Percentiles rank a stretch among this genome's conserved stretches.
phyloP scores from a whole-genome alignment of 129 eudicot species.

The Pseudognaphalium luteoalbum region DNA sequence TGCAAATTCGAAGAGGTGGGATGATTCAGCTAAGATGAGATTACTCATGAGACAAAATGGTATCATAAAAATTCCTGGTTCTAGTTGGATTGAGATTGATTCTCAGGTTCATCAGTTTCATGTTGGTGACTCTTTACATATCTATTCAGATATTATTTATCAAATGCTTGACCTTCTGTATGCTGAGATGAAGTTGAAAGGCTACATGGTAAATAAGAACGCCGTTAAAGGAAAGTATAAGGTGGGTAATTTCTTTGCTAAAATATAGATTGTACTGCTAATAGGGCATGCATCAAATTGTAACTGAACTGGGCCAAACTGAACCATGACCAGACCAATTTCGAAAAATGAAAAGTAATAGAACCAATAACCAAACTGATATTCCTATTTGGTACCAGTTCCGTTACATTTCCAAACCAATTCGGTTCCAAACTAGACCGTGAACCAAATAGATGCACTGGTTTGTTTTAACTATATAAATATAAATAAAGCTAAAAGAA shows the following conservation, averaged over 20 bases:
- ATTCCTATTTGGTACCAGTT: too few relatives aligned
- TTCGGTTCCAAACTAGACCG: too few relatives aligned
- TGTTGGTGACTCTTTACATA: constrained; percentile 54
- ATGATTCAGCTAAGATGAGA: constrained; percentile 80
- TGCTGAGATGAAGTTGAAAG: constrained; percentile 54
- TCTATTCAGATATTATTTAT: constrained; percentile 40
- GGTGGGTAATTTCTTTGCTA: not conserved
- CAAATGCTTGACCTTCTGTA: constrained; percentile 48
- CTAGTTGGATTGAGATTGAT: constrained; percentile 73
- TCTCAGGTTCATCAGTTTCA: constrained; percentile 54
- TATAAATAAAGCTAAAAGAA: too few relatives aligned
- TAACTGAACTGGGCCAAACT: too few relatives aligned
- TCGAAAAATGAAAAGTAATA: too few relatives aligned
- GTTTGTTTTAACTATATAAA: too few relatives aligned
- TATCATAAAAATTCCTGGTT: constrained; percentile 68
- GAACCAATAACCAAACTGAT: too few relatives aligned
- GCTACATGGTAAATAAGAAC: constrained; percentile 26
- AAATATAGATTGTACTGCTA: too few relatives aligned
- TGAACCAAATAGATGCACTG: too few relatives aligned
- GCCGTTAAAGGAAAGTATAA: constrained; percentile 17
- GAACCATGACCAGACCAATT: too few relatives aligned
- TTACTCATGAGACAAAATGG: constrained; percentile 70
- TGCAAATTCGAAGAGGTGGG: constrained; percentile 66
- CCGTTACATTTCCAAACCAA: too few relatives aligned
- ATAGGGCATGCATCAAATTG: too few relatives aligned